phyloP scores from a whole-genome alignment of 2,329 filamentous ascomycete genomes.

The Clonostachys rhizophaga region DNA sequence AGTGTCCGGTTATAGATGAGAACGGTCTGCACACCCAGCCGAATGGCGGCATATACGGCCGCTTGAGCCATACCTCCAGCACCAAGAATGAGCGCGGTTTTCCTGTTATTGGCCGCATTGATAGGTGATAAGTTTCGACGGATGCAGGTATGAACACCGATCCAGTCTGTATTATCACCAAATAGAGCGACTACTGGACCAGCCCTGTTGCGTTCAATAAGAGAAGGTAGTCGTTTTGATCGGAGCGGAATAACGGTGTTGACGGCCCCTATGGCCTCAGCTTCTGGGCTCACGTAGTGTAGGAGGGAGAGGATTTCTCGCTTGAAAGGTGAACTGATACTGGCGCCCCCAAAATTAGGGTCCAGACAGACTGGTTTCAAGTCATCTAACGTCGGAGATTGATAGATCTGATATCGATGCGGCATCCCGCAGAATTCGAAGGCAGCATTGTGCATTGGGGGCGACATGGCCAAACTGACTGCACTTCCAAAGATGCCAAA shows the following conservation, averaged over 20 bases:
- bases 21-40: slow-evolving; percentile 54
- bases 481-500: slow-evolving; percentile 58
- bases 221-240: slow-evolving; percentile 17
- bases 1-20: slow-evolving; percentile 54
- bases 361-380: slow-evolving; percentile 47
- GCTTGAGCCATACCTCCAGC: slow-evolving; percentile 35
- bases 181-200: slow-evolving; percentile 53
- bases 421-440: slow-evolving; percentile 54
- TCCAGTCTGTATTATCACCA: slow-evolving; percentile 65
- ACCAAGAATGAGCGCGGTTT: slow-evolving; percentile 34
- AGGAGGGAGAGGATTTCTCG: slow-evolving; percentile 52
- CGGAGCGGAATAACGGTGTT: slow-evolving; percentile 61
- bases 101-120: slow-evolving; percentile 37
- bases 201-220: slow-evolving; percentile 41
- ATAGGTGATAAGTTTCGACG: slow-evolving; percentile 56
- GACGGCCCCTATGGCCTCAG: slow-evolving; percentile 57
- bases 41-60: slow-evolving; percentile 54
- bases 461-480: slow-evolving; percentile 54
- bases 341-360: slow-evolving; percentile 54
- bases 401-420: slow-evolving; percentile 47
- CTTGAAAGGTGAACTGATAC: slow-evolving; percentile 59
- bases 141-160: slow-evolving; percentile 58
- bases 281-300: slow-evolving; percentile 54
- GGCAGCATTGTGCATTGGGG: slow-evolving; percentile 59
- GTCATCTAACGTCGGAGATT: slow-evolving; percentile 46